Percentiles rank a stretch among this genome's conserved stretches.
phyloP scores from a whole-genome alignment of 140 eudicot species.

The Flaveria floridana region DNA sequence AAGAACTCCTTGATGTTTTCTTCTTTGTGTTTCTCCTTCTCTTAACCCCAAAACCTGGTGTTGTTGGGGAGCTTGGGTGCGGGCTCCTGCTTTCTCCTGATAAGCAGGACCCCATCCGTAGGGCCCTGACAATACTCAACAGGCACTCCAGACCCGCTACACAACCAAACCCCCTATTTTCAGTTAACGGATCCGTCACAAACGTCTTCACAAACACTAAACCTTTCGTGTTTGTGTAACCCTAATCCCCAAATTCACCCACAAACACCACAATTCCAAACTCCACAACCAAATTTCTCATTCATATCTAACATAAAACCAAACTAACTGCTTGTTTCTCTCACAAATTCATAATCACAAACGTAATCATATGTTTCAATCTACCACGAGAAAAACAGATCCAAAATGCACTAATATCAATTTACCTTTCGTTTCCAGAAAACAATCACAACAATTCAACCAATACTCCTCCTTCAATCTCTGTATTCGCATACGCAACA shows the following conservation, averaged over 20 bases:
- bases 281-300: conserved; percentile 19
- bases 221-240: conserved; percentile 35
- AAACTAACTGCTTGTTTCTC: not conserved
- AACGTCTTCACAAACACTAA: conserved; percentile 33
- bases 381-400: conserved; percentile 15
- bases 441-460: not conserved
- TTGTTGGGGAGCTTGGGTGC: conserved; percentile 58
- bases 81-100: conserved; percentile 93
- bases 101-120: conserved; percentile 98
- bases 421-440: not conserved
- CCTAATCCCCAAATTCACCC: conserved; percentile 23
- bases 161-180: conserved; percentile 64
- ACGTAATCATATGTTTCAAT: not conserved
- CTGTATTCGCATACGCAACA: not conserved
- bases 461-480: not conserved
- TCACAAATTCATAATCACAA: conserved; percentile 6
- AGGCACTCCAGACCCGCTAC: conserved; percentile 86
- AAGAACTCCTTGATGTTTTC: conserved; percentile 60
- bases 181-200: conserved; percentile 70
- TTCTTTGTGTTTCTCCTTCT: conserved; percentile 47
- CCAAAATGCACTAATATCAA: conserved; percentile 16
- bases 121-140: conserved; percentile 81
- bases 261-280: not conserved
- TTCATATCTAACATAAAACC: conserved; percentile 5
- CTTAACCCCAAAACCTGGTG: conserved; percentile 38